A percentile compares a stretch with the other conserved stretches of the same genome.
phyloP scores from a whole-genome alignment of 1,139 yeast species.

The Debaryomyces fabryi region DNA sequence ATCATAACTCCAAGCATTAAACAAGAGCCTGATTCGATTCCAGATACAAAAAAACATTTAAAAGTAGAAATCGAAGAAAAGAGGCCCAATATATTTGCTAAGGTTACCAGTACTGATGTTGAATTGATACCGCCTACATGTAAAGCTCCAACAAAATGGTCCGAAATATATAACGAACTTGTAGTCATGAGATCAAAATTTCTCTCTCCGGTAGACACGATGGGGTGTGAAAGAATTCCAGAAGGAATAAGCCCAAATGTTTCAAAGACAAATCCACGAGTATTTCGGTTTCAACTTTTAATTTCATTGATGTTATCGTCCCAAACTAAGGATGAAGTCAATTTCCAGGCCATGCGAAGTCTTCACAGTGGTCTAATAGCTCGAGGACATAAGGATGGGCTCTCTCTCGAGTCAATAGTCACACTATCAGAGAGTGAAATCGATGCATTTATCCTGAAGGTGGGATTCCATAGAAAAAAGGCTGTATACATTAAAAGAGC shows the following conservation, averaged over 20 bases:
- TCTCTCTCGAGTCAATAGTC: constrained; percentile 37
- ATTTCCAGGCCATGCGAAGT: constrained; percentile 67
- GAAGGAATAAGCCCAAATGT: constrained; percentile 40
- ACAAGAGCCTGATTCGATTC: not conserved
- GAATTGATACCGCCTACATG: not conserved
- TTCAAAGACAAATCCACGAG: constrained; percentile 32
- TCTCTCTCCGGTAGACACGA: constrained; percentile 80
- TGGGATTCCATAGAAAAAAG: constrained; percentile 86
- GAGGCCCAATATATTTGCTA: constrained; percentile 18
- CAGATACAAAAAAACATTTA: constrained; percentile 8
- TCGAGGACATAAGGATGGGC: constrained; percentile 33
- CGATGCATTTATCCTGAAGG: constrained; percentile 70
- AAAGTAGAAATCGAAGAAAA: constrained; percentile 15
- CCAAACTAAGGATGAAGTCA: constrained; percentile 90
- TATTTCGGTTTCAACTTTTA: constrained; percentile 71
- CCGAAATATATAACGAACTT: constrained; percentile 60
- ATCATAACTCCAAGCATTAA: not conserved
- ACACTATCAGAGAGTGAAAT: constrained; percentile 57
- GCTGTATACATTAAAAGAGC: constrained; percentile 69
- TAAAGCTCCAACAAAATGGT: constrained; percentile 50
- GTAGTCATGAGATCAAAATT: constrained; percentile 65
- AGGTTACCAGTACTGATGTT: constrained; percentile 16
- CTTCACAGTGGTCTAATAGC: constrained; percentile 50
- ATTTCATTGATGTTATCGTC: constrained; percentile 85
- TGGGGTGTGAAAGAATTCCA: constrained; percentile 86